Conservation (phyloP, 1,284 basidiomycete genomes). For the Leccinum subatratum region DNA sequence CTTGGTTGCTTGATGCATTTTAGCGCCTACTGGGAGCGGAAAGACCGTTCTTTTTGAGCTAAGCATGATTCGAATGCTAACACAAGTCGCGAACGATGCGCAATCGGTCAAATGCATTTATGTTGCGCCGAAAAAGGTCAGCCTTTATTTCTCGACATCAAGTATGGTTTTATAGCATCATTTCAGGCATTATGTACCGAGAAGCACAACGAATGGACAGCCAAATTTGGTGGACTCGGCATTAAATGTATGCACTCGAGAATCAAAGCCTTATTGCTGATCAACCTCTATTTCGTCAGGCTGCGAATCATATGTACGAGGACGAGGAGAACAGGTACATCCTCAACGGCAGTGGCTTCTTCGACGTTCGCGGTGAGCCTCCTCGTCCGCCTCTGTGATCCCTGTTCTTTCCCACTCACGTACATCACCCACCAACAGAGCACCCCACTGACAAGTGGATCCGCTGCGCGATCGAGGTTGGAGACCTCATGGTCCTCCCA, state of each 20-base stretch:
- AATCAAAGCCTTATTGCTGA: background rate
- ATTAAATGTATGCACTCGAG: slow-evolving; percentile 54
- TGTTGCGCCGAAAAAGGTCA: slow-evolving; percentile 89
- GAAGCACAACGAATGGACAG: slow-evolving; percentile 77
- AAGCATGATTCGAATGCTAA: slow-evolving; percentile 76
- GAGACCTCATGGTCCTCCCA: slow-evolving; percentile 68
- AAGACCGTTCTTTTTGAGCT: slow-evolving; percentile 95
- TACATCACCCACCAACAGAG: slow-evolving; percentile 34
- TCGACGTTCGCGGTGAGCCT: slow-evolving; percentile 70
- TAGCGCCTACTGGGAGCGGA: slow-evolving; percentile 88
- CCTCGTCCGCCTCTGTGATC: background rate
- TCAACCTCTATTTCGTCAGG: slow-evolving; percentile 42
- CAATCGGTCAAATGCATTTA: slow-evolving; percentile 73
- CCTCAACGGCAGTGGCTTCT: slow-evolving; percentile 76
- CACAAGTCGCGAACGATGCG: slow-evolving; percentile 37
- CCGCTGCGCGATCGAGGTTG: slow-evolving; percentile 60
- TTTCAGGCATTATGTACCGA: slow-evolving; percentile 83
- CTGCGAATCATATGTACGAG: slow-evolving; percentile 84
- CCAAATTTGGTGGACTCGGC: slow-evolving; percentile 72
- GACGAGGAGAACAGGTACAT: slow-evolving; percentile 87
- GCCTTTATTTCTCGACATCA: slow-evolving; percentile 2
- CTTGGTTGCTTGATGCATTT: slow-evolving; percentile 10
- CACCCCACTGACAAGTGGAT: slow-evolving; percentile 65
- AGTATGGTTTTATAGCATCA: background rate
- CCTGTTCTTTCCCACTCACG: background rate